Evolutionary conservation across 2,329 filamentous ascomycete genomes (phyloP).

Genomic region (Fusarium poae): DNA sequence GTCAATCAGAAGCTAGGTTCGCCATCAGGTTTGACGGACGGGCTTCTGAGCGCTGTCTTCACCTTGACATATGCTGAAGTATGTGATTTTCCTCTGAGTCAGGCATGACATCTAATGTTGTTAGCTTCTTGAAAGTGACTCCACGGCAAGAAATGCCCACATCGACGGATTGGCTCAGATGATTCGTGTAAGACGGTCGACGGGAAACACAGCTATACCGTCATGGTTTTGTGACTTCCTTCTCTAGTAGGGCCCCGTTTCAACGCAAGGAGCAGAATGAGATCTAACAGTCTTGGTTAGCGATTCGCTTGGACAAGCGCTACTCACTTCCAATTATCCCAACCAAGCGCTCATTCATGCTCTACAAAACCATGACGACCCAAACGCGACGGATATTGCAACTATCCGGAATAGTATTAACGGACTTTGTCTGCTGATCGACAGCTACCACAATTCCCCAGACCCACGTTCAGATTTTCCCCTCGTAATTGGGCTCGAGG

Average conservation of each 20-base stretch:
- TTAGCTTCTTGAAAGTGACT: slow-evolving; percentile 36
- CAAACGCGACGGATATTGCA: neutral
- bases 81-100: accelerated
- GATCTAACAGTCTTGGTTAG: neutral
- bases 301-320: slow-evolving; percentile 32
- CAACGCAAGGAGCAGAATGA: accelerated
- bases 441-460: neutral
- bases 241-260: neutral
- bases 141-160: slow-evolving; percentile 20
- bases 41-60: slow-evolving; percentile 42
- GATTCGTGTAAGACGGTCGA: slow-evolving; percentile 19
- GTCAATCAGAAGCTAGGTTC: slow-evolving; percentile 31
- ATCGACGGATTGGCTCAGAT: slow-evolving; percentile 29
- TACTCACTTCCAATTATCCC: slow-evolving; percentile 1
- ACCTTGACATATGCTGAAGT: slow-evolving; percentile 37
- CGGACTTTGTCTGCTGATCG: neutral
- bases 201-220: neutral
- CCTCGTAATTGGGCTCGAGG: slow-evolving; percentile 7
- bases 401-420: slow-evolving; percentile 1
- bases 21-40: slow-evolving; percentile 23
- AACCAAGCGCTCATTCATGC: slow-evolving; percentile 34
- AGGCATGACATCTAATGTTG: accelerated
- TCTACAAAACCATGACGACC: slow-evolving; percentile 11
- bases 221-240: slow-evolving; percentile 24
- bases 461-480: neutral